These are phyloP conservation scores for Clarireedia paspali DNA, from an alignment of 2,329 filamentous ascomycete genomes.

Conservation along the genomic window DNA sequence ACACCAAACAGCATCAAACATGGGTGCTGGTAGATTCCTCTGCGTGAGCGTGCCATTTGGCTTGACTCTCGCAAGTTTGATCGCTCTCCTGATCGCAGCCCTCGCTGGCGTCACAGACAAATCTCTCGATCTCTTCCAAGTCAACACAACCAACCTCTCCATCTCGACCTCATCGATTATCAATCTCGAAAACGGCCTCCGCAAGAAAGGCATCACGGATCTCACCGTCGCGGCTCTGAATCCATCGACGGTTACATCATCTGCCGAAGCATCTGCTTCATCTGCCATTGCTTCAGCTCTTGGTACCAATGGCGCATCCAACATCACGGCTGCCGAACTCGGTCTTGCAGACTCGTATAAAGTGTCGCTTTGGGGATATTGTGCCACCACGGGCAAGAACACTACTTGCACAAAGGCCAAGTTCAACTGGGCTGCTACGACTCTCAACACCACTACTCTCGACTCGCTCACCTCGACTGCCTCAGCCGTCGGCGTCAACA, in stretches of 20 bases:
- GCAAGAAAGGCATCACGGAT: constrained; percentile 9
- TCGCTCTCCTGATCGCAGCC: constrained; percentile 55
- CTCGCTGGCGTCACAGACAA: constrained; percentile 50
- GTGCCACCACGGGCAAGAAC: constrained; percentile 45
- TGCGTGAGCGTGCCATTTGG: constrained; percentile 85
- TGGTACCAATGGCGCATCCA: constrained; percentile 23
- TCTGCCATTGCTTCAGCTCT: constrained; percentile 11
- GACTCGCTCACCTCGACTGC: constrained; percentile 40
- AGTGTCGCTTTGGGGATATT: constrained; percentile 83
- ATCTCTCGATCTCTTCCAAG: constrained; percentile 48
- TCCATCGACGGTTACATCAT: constrained; percentile 24
- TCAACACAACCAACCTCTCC: constrained; percentile 54
- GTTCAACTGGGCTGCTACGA: constrained; percentile 70
- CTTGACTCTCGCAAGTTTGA: constrained; percentile 68
- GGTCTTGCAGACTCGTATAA: constrained; percentile 66
- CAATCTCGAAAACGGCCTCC: constrained; percentile 14
- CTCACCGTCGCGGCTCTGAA: constrained; percentile 25
- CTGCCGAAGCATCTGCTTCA: constrained; percentile 44
- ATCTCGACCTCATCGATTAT: constrained; percentile 23
- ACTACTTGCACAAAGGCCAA: constrained; percentile 62
- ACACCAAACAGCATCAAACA: constrained; percentile 30
- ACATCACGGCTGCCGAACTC: constrained; percentile 50
- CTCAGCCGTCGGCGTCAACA: constrained; percentile 38
- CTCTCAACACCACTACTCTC: constrained; percentile 59
- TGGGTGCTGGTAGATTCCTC: constrained; percentile 69